Base-by-base conservation (phyloP, 345 rosid genomes). In the Aethionema arabicum region DNA sequence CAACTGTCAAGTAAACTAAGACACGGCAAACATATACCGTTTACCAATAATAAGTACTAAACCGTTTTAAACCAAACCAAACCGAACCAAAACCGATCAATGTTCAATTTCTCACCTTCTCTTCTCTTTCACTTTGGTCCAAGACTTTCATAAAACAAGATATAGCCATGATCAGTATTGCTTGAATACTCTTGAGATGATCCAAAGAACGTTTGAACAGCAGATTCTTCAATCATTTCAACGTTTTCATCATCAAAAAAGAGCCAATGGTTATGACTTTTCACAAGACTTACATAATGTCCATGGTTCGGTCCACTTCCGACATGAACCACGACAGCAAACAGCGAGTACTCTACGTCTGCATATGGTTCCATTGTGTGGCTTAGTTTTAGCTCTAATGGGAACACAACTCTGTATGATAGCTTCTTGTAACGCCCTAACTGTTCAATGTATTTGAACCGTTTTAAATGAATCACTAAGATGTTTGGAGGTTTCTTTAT, bases 221-320 rank as follows among this genome's bases (percentile, higher is more conserved):
- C 99, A 40, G 99, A 85, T 80, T 93, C 99, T 5, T 93, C 99
- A 11, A 93, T 90, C 85, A 93, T 93, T 80, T 93, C 99, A 53
- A 90, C 96, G 6, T 90, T 93, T 76, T 93, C 97, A 5, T 93
- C 99, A 39, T 93, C 99, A 41, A 93, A 93, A 78, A 87, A 87
- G 46, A 93, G 77, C 97, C 99, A 90, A 64, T 93, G 99, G 83
- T 87, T 87, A 65, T 93, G 99, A 83, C 97, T 90, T 75, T 93
- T 93, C 81, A 93, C 96, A 4, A 93, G 96, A 77, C 99, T 90
- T 16, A 93, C 97, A 60, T 93, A 93, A 56, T 90, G 99, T 2
- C 97, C 97, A 45, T 90, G 99, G 73, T 87, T 93, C 5, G 99
- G 97, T 59, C 99, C 97, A 33, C 96, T 93, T 43, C 99, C 99